Evolutionary conservation across 331 rosid genomes (phyloP), one percentile per base, ranked within the genome.

Genomic region (Malus hybrid): DNA sequence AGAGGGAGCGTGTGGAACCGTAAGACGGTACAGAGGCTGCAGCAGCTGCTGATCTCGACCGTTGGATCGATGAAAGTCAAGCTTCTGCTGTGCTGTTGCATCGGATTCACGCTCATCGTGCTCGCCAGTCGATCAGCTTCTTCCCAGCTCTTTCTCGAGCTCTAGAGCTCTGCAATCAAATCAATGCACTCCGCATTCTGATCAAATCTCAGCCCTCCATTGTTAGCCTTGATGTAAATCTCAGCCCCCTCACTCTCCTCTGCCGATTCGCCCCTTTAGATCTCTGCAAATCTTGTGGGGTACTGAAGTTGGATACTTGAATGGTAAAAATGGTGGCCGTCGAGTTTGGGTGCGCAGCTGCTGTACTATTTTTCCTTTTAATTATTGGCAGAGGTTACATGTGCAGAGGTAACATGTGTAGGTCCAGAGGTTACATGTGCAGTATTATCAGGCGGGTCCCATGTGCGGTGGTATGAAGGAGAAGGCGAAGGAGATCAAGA

Each of bases 51-150:
- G 77, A 76, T 87, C 84, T 86, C 84, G 50, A 74, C 93, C 46
- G 80, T 88, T 44, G 92, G 89, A 89, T 93, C 98, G 42, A 52
- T 77, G 46, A 95, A 72, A 91, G 86, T 94, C 86, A 89, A 89
- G 86, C 84, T 92, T 80, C 76, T 89, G 10, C 88, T 92, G 28
- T 88, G 81, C 30, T 80, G 81, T 46, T 92, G 96, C 84, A 83
- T 92, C 73, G 91, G 78, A 6, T 44, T 92, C 57, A 85, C 93
- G 66, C 74, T 95, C 48, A 58, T 89, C 42, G 73, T 80, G 16
- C 84, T 92, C 18, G 81, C 88, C 3, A 30, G 78, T 33, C 90
- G 80, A 10, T 24, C 24, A 24, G 24, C 24, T 24, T 24, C 24
- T 24, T 24, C 24, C 24, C 24, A 24, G 24, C 24, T 24, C 24